Percentiles rank a stretch among this genome's conserved stretches.
These are phyloP conservation scores for Calocybe indica DNA, from an alignment of 768 basidiomycete species.

Conservation along the genomic window DNA sequence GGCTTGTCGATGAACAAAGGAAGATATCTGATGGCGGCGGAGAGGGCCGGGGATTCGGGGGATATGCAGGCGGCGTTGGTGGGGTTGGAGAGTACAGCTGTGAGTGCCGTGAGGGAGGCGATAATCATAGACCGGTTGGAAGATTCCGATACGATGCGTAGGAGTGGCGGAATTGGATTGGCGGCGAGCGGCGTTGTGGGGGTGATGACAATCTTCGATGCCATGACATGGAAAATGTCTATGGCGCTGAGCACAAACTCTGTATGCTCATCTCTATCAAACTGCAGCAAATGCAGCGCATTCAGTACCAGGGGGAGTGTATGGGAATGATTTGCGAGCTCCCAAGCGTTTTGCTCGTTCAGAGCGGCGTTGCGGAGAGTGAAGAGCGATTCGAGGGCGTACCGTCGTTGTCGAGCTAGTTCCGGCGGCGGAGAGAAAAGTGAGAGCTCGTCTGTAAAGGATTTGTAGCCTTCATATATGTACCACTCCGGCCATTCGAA, in stretches of 20 bases:
- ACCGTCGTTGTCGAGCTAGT: slow-evolving; percentile 50
- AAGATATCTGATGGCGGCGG: slow-evolving; percentile 62
- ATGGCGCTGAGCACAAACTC: slow-evolving; percentile 70
- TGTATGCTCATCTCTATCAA: slow-evolving; percentile 55
- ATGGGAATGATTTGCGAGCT: slow-evolving; percentile 52
- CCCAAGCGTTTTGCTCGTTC: slow-evolving; percentile 58
- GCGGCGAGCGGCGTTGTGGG: slow-evolving; percentile 23
- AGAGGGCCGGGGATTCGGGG: slow-evolving; percentile 52
- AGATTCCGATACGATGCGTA: slow-evolving; percentile 48
- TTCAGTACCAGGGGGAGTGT: slow-evolving; percentile 63
- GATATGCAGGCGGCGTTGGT: slow-evolving; percentile 49
- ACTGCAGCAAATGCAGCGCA: slow-evolving; percentile 56
- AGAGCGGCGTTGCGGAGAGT: slow-evolving; percentile 83
- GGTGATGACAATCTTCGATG: slow-evolving; percentile 34
- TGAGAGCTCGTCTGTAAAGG: slow-evolving; percentile 29
- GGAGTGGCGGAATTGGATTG: slow-evolving; percentile 53
- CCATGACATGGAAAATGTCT: slow-evolving; percentile 65
- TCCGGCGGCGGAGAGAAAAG: slow-evolving; percentile 55
- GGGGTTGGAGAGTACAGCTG: slow-evolving; percentile 55
- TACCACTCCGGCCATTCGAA: slow-evolving; percentile 91
- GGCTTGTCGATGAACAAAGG: slow-evolving; percentile 66
- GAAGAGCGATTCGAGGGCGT: slow-evolving; percentile 82
- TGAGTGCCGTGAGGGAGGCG: slow-evolving; percentile 53
- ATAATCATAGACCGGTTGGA: slow-evolving; percentile 76
- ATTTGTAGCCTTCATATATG: slow-evolving; percentile 51